Evolutionary conservation across 768 basidiomycete species (phyloP), one percentile per base, ranked within the genome.

Genomic region (Suillus weaverae): DNA sequence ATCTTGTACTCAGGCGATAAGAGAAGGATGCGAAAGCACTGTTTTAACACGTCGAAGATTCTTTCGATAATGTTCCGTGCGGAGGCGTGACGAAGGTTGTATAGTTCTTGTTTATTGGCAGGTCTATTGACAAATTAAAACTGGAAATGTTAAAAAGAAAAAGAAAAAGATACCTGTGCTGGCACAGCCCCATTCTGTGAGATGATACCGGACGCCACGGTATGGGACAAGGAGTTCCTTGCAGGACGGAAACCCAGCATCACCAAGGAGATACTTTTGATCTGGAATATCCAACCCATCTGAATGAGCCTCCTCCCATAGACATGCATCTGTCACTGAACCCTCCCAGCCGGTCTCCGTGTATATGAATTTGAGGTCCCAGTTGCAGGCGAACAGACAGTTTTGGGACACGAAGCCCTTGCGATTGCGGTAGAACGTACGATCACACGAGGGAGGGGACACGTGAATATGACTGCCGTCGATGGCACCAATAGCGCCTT

Each of bases 71-170:
- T 2, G 2, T 26, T 26, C 26, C 26, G 26, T 26, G 73, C 74
- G 64, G 70, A 71, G 13, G 81, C 73, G 73, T 83, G 80, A 22
- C 74, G 70, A 4, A 83, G 72, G 71, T 81, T 83, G 66, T 74
- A 82, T 2, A 83, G 70, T 67, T 84, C 80, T 68, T 82, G 70
- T 48, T 71, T 64, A 55, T 76, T 79, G 61, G 13, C 50, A 44
- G 81, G 80, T 51, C 78, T 46, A 68, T 66, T 41, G 14, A 41
- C 4, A 41, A 41, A 41, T 41, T 57, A n/a, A 4, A 30, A 57
- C 18, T 3, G 2, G 32, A 1, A n/a, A 57, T 36, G 32, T 38
- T 16, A 41, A 3, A 16, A 41, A 41, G 4, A 14, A 39, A 39
- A 39, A 39, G 2, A 41, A 41, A 41, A 14, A 41, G 1, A 1